phyloP scores from a whole-genome alignment of 176 grass and related monocot genomes.

The Oropetium thomaeum region DNA sequence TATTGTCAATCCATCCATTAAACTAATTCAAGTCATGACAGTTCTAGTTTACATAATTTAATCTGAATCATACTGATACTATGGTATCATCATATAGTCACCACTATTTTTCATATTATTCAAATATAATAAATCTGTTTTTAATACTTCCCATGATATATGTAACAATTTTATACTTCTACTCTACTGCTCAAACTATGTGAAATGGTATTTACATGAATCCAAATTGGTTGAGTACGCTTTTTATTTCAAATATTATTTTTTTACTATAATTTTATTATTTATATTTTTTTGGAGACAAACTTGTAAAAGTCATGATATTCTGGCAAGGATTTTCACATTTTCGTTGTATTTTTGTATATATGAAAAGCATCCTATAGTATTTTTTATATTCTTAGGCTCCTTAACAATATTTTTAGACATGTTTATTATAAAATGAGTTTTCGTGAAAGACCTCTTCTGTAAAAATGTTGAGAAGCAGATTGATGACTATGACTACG shows the following conservation, averaged over 20 bases:
- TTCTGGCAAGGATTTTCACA: background rate
- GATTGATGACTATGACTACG: constrained; percentile 86
- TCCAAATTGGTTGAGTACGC: background rate
- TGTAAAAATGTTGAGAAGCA: constrained; percentile 91
- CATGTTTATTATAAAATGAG: constrained; percentile 89
- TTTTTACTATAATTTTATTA: background rate
- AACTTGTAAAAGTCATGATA: background rate
- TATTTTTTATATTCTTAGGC: background rate
- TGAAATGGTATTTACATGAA: background rate
- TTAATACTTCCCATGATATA: background rate
- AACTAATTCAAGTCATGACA: background rate
- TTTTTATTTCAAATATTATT: constrained; percentile 2
- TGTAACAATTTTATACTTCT: background rate
- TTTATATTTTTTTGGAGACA: background rate
- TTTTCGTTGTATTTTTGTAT: background rate
- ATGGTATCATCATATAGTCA: background rate
- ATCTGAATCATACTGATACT: background rate
- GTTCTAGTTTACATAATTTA: background rate
- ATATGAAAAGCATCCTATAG: background rate
- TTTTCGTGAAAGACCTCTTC: constrained; percentile 86
- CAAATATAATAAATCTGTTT: background rate
- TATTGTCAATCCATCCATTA: background rate
- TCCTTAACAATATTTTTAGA: background rate
- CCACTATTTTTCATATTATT: background rate
- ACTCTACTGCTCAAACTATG: background rate